These are phyloP conservation scores for Paracoccidioides lutzii DNA, from an alignment of 2,329 filamentous ascomycete species.

Conservation along the genomic window DNA sequence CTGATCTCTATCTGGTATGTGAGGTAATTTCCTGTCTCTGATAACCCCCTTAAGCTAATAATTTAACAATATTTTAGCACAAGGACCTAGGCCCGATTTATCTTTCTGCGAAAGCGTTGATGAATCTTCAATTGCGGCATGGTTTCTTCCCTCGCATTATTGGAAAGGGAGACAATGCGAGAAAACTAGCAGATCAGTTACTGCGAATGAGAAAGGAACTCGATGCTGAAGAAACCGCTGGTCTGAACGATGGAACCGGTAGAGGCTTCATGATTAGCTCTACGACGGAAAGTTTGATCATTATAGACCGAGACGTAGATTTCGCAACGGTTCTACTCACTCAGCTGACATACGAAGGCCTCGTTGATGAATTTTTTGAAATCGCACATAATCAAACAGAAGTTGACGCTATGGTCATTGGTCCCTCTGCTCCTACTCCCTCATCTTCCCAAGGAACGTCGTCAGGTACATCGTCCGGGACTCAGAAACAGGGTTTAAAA, in stretches of 20 bases:
- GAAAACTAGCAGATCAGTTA: constrained; percentile 73
- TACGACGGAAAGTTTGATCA: constrained; percentile 77
- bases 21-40: not conserved
- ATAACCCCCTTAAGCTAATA: constrained; percentile 16
- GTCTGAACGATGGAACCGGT: constrained; percentile 40
- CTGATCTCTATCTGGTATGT: constrained; percentile 66
- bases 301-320: constrained; percentile 91
- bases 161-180: constrained; percentile 90
- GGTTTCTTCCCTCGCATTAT: constrained; percentile 90
- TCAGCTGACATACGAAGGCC: constrained; percentile 89
- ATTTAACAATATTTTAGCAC: constrained; percentile 31
- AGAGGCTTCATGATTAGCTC: constrained; percentile 71
- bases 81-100: constrained; percentile 89
- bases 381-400: constrained; percentile 90
- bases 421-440: constrained; percentile 47
- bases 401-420: constrained; percentile 79
- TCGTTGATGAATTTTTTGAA: constrained; percentile 85
- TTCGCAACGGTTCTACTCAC: constrained; percentile 85
- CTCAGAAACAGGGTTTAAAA: constrained; percentile 54
- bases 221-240: constrained; percentile 61
- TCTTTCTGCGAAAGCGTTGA: constrained; percentile 76
- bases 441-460: constrained; percentile 45
- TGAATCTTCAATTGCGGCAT: constrained; percentile 83
- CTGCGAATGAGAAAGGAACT: constrained; percentile 85
- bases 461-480: constrained; percentile 34